Evolutionary conservation across 1,284 basidiomycete genomes (phyloP).

Genomic region (Irpex lacteus): DNA sequence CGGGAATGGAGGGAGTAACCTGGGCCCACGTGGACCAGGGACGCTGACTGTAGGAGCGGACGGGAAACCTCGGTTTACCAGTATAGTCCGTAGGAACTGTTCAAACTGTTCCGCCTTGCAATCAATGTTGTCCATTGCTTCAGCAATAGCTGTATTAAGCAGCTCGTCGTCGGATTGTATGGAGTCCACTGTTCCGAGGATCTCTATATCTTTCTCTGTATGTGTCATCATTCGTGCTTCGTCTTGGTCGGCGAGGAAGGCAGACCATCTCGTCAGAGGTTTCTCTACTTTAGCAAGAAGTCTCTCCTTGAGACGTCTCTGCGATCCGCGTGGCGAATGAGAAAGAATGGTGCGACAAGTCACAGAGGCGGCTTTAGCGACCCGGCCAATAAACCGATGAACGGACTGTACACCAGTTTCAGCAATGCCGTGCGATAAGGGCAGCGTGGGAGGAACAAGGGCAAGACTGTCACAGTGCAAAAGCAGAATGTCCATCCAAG

Average conservation of each 20-base stretch:
- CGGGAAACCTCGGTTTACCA: not conserved
- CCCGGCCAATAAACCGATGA: not conserved
- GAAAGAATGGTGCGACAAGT: not conserved
- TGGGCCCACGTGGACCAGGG: no score
- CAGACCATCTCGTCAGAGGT: not conserved
- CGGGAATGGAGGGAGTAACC: not conserved
- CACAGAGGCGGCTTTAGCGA: not conserved
- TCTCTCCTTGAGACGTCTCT: not conserved
- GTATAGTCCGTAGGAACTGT: not conserved
- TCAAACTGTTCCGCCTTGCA: not conserved
- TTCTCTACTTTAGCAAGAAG: not conserved
- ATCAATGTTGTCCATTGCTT: not conserved
- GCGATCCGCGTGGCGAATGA: not conserved
- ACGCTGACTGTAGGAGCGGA: not conserved
- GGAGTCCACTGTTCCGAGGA: not conserved
- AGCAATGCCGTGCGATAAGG: not conserved
- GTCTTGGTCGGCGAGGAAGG: not conserved
- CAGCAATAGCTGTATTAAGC: not conserved
- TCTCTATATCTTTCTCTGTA: not conserved
- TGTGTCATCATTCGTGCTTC: not conserved
- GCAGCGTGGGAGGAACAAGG: not conserved
- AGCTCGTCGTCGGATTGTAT: not conserved
- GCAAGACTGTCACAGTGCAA: not conserved
- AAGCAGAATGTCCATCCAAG: not conserved
- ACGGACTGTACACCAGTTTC: not conserved